Percentiles rank a stretch among this genome's conserved stretches.
phyloP scores from a whole-genome alignment of 2,329 filamentous ascomycete species.

The Furcasterigmium furcatum region DNA sequence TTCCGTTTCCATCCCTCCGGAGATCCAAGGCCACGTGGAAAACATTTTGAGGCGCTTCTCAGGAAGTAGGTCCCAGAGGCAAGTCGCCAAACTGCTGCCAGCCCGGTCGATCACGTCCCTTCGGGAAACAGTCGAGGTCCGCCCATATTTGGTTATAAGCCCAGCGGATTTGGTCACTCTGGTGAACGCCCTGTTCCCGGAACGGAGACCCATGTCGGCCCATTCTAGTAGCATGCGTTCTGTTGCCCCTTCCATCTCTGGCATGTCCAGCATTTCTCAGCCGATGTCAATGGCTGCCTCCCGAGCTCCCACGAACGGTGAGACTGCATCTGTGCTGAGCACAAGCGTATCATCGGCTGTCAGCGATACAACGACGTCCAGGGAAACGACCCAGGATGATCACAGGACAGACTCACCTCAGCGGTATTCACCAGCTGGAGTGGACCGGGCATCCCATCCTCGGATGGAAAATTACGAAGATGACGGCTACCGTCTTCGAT shows the following conservation, averaged over 20 bases:
- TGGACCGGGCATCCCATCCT: conserved; percentile 39
- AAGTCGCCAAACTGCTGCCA: conserved; percentile 59
- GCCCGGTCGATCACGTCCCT: conserved; percentile 70
- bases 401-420: conserved; percentile 44
- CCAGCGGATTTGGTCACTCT: conserved; percentile 76
- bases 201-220: conserved; percentile 61
- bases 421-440: conserved; percentile 51
- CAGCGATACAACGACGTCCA: conserved; percentile 66
- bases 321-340: conserved; percentile 69
- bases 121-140: conserved; percentile 73
- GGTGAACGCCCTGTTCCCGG: conserved; percentile 80
- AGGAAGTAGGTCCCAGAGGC: conserved; percentile 43
- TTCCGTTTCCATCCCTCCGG: conserved; percentile 59
- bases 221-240: conserved; percentile 61
- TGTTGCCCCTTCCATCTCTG: conserved; percentile 65
- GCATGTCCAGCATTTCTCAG: conserved; percentile 65
- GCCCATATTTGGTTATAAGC: conserved; percentile 76
- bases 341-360: conserved; percentile 70
- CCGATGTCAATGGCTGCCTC: conserved; percentile 59
- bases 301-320: conserved; percentile 48
- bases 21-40: conserved; percentile 67
- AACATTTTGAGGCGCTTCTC: conserved; percentile 66
- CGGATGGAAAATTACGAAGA: conserved; percentile 55
- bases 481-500: conserved; percentile 61
- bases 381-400: conserved; percentile 60